Percentiles rank a stretch among this genome's conserved stretches.
Evolutionary conservation across 345 rosid species (phyloP).

Genomic region (Clarkia xantiana): DNA sequence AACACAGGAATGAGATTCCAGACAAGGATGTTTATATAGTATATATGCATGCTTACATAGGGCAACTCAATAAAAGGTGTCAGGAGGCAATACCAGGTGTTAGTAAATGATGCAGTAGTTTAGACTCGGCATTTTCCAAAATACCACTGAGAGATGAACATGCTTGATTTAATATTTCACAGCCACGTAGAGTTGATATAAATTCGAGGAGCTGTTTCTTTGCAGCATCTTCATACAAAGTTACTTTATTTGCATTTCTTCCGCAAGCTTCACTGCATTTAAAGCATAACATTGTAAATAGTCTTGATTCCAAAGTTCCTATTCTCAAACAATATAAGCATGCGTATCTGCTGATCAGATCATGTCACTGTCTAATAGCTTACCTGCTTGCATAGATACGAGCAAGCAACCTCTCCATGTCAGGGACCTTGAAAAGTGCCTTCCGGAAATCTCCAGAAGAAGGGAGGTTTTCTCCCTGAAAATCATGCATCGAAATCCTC

Average conservation of each 20-base stretch:
- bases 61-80: background rate
- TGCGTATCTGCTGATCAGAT: background rate
- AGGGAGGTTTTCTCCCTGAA: constrained; percentile 58
- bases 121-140: constrained; percentile 55
- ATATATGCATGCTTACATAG: background rate
- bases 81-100: constrained; percentile 43
- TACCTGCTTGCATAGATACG: constrained; percentile 74
- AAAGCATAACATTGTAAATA: background rate
- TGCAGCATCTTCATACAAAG: constrained; percentile 78
- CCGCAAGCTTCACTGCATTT: constrained; percentile 73
- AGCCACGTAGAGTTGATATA: constrained; percentile 70
- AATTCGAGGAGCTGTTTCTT: constrained; percentile 87
- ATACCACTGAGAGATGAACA: constrained; percentile 56
- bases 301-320: too few relatives aligned
- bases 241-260: constrained; percentile 75
- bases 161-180: constrained; percentile 63
- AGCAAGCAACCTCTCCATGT: constrained; percentile 87
- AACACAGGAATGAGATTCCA: constrained; percentile 15
- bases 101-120: constrained; percentile 47
- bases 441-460: constrained; percentile 62
- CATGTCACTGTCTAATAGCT: constrained; percentile 7
- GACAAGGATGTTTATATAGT: constrained; percentile 1
- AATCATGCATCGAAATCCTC: background rate
- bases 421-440: constrained; percentile 65
- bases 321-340: background rate